phyloP scores from a whole-genome alignment of 2,329 filamentous ascomycete genomes.

The Annulohypoxylon truncatum region DNA sequence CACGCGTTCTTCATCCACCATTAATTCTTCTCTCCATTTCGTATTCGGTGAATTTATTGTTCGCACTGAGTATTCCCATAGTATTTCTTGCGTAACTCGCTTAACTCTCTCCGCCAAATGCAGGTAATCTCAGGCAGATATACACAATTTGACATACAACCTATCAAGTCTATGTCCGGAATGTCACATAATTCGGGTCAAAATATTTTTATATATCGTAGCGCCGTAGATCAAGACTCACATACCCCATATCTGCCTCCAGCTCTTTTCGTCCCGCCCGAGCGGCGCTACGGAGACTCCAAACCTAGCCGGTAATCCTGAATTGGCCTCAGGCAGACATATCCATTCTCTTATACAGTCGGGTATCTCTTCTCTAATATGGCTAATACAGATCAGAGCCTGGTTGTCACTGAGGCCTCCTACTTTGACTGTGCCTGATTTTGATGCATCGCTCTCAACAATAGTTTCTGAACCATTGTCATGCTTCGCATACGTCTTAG shows the following conservation, averaged over 20 bases:
- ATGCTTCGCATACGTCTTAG: conserved; percentile 55
- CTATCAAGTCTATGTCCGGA: not conserved
- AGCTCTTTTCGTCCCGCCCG: conserved; percentile 65
- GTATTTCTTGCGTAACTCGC: not conserved
- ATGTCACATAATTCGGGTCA: not conserved
- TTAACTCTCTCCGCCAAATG: conserved; percentile 5
- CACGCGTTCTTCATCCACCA: not conserved
- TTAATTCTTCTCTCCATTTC: conserved; percentile 3
- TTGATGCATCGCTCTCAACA: conserved; percentile 60
- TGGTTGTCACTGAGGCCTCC: conserved; percentile 75
- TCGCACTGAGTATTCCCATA: conserved; percentile 1
- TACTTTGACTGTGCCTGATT: conserved; percentile 62
- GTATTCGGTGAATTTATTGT: conserved; percentile 23
- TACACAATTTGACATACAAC: not conserved
- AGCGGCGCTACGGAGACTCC: conserved; percentile 73
- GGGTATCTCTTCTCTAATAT: conserved; percentile 90
- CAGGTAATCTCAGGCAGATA: conserved; percentile 5
- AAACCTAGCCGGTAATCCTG: conserved; percentile 69
- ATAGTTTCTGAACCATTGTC: conserved; percentile 50
- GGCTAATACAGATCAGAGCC: conserved; percentile 91
- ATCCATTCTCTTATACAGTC: conserved; percentile 86
- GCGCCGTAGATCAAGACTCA: conserved; percentile 15
- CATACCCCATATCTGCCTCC: conserved; percentile 74
- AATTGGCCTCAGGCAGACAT: conserved; percentile 81
- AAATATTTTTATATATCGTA: conserved; percentile 1